A percentile compares a stretch with the other conserved stretches of the same genome.
Evolutionary conservation across 2,329 filamentous ascomycete genomes (phyloP).

Genomic region (Nothophaeocryptopus gaeumannii): DNA sequence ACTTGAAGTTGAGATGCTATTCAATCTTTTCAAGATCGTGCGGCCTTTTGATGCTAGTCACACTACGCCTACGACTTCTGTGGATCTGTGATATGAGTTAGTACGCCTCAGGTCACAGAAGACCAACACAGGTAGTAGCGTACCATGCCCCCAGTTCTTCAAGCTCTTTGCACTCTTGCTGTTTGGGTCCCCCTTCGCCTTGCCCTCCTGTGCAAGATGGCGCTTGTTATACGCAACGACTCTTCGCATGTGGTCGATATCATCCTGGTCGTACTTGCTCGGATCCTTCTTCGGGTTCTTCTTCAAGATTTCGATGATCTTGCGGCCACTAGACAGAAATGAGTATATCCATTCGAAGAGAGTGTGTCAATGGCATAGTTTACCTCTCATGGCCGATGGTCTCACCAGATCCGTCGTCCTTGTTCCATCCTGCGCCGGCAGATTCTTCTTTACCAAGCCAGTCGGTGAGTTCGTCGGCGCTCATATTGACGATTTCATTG

Average conservation of each 20-base stretch:
- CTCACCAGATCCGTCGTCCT: constrained; percentile 58
- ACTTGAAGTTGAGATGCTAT: too few relatives aligned
- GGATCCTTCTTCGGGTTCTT: constrained; percentile 59
- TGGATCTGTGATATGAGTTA: too few relatives aligned
- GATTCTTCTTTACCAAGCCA: constrained; percentile 63
- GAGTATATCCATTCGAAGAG: background rate
- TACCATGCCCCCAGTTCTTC: constrained; percentile 57
- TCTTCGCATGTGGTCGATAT: constrained; percentile 48
- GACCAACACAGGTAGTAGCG: too few relatives aligned
- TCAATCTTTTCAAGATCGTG: too few relatives aligned
- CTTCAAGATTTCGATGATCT: constrained; percentile 62
- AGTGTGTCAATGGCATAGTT: background rate
- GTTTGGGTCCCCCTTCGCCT: constrained; percentile 55
- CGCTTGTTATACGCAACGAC: constrained; percentile 65
- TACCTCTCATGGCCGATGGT: constrained; percentile 61
- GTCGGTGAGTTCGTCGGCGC: constrained; percentile 56
- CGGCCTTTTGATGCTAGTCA: too few relatives aligned
- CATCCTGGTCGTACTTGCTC: constrained; percentile 56
- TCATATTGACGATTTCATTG: constrained; percentile 67
- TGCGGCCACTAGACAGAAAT: constrained; percentile 51
- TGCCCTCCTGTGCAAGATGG: constrained; percentile 63
- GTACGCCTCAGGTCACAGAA: too few relatives aligned
- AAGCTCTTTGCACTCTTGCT: constrained; percentile 57
- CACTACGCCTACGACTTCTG: too few relatives aligned
- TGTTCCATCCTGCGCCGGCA: constrained; percentile 58